A percentile compares a stretch with the other conserved stretches of the same genome.
phyloP scores from a whole-genome alignment of 306 rosid genomes.

The Pachyrhizus erosus region DNA sequence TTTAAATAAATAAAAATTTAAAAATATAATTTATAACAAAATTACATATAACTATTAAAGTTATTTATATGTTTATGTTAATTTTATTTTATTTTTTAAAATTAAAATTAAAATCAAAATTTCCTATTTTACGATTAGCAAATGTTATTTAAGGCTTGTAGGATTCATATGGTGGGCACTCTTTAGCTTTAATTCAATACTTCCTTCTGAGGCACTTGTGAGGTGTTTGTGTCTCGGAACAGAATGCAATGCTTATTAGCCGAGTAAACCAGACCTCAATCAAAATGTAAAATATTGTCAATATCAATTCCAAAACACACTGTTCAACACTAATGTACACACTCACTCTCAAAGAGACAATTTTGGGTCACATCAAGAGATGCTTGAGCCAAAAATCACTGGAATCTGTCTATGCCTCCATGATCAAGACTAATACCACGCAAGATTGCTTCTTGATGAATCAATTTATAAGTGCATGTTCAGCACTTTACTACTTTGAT shows the following conservation, averaged over 20 bases:
- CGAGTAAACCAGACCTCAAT: neutral
- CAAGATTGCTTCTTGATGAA: constrained; percentile 61
- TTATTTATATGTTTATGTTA: too few species aligned
- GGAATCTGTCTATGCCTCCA: constrained; percentile 60
- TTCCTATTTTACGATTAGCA: too few species aligned
- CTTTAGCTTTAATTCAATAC: too few species aligned
- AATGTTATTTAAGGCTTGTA: too few species aligned
- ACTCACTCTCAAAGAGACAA: constrained; percentile 42
- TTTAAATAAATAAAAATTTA: too few species aligned
- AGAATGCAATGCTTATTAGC: neutral
- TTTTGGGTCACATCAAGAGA: constrained; percentile 49
- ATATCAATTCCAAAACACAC: neutral
- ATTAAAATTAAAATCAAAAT: too few species aligned
- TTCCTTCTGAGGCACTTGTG: too few species aligned
- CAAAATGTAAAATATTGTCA: neutral
- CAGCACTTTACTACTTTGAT: constrained; percentile 24
- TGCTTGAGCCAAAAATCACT: constrained; percentile 49
- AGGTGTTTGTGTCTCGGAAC: too few species aligned
- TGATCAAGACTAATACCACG: constrained; percentile 63
- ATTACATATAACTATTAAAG: too few species aligned
- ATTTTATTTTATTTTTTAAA: too few species aligned
- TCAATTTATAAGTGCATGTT: constrained; percentile 51
- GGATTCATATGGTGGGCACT: too few species aligned
- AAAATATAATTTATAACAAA: too few species aligned
- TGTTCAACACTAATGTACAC: constrained; percentile 14